A percentile compares a stretch with the other conserved stretches of the same genome.
Evolutionary conservation across 2,329 filamentous ascomycete species (phyloP).

Genomic region (Trichothecium roseum): DNA sequence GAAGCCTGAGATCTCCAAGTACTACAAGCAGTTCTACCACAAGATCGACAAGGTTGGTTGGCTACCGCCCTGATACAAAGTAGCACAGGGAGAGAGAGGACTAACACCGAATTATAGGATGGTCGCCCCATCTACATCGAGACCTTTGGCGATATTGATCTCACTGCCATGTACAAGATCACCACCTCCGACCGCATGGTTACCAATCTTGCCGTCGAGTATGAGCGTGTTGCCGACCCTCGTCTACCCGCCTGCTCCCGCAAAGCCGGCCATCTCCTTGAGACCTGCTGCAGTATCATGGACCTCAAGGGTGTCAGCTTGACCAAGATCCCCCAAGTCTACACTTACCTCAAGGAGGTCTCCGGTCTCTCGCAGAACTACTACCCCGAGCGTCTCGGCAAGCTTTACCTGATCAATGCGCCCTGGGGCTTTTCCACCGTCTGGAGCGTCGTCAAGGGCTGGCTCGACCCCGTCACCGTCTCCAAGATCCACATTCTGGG

Average conservation of each 20-base stretch:
- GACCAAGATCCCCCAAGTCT: constrained; percentile 70
- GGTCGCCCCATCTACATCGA: constrained; percentile 97
- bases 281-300: constrained; percentile 98
- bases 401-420: constrained; percentile 95
- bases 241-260: constrained; percentile 91
- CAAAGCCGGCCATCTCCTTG: constrained; percentile 78
- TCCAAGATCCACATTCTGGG: constrained; percentile 92
- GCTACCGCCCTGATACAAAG: constrained; percentile 23
- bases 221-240: constrained; percentile 90
- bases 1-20: constrained; percentile 73
- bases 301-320: constrained; percentile 92
- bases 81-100: background rate
- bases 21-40: constrained; percentile 98
- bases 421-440: constrained; percentile 88
- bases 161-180: constrained; percentile 84
- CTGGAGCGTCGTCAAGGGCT: constrained; percentile 81
- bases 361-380: constrained; percentile 94
- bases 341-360: constrained; percentile 76
- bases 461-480: constrained; percentile 93
- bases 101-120: constrained; percentile 46
- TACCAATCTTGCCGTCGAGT: constrained; percentile 91
- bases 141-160: constrained; percentile 85
- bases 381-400: constrained; percentile 94
- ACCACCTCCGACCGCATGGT: constrained; percentile 90
- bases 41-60: constrained; percentile 70